These are phyloP conservation scores for Phaseolus coccineus DNA, from an alignment of 331 rosid species.

Conservation along the genomic window DNA sequence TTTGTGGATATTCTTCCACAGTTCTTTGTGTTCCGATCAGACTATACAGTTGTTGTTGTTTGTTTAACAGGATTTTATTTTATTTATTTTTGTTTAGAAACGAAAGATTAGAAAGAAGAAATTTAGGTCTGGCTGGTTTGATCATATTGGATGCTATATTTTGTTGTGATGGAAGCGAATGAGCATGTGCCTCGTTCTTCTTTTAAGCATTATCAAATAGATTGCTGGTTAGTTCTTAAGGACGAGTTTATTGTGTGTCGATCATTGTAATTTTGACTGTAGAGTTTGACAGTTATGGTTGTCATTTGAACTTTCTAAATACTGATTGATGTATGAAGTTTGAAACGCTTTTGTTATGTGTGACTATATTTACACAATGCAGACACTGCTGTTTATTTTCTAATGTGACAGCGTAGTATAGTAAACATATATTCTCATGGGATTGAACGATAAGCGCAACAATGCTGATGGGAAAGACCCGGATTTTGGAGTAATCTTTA, in stretches of 20 bases:
- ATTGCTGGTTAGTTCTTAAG: background rate
- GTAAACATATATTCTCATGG: slow-evolving; percentile 46
- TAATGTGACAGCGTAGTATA: slow-evolving; percentile 41
- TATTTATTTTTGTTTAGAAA: background rate
- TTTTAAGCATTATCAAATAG: background rate
- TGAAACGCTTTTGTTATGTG: background rate
- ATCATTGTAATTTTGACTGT: background rate
- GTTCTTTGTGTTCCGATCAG: slow-evolving; percentile 8
- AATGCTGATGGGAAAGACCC: slow-evolving; percentile 52
- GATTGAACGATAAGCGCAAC: slow-evolving; percentile 38
- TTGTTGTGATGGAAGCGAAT: background rate
- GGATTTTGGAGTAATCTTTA: slow-evolving; percentile 59
- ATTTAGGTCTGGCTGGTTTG: slow-evolving; percentile 28
- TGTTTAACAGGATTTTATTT: background rate
- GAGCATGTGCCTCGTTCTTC: background rate
- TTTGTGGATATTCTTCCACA: background rate
- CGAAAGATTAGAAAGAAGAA: background rate
- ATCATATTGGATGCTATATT: background rate
- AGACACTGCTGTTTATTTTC: slow-evolving; percentile 30
- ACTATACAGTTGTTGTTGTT: background rate
- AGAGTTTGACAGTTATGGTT: background rate
- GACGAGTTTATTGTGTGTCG: background rate
- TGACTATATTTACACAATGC: slow-evolving; percentile 36
- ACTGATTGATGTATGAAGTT: slow-evolving; percentile 31
- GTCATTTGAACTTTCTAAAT: slow-evolving; percentile 20